Base-by-base conservation (phyloP, 352 stramenopile genomes). In the Phytophthora hibernalis region DNA sequence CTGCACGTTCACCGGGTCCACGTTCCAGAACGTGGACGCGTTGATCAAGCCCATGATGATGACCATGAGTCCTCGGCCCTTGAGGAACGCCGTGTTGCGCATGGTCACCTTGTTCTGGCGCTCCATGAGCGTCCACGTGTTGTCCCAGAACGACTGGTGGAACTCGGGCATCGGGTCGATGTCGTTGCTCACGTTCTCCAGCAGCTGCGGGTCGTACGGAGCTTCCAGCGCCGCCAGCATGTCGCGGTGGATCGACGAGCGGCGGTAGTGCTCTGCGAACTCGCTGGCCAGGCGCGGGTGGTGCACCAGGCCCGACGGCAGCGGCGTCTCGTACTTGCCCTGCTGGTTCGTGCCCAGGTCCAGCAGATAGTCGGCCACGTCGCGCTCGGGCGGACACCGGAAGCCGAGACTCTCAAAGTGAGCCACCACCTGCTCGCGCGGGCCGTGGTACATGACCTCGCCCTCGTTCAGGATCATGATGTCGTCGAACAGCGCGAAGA, bases 341-440 rank as follows among this genome's bases (percentile, higher is more conserved):
- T 83, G 77, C 54, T 83, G 49, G 61, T 72, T 70, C 12, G 75
- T 83, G 6, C 75, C 72, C 24, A 86, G 52, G 30, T 83, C 76
- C 38, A 79, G 42, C 15, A 79, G 44, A 42, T 77, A 74, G 54
- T 79, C 72, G 5, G 72, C 68, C 5, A 64, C 54, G 50, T 73
- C 68, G 21, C 52, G 62, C 40, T 63, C 45, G n/a, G 58, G 58
- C 16, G 77, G 77, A 60, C 68, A 77, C 11, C 53, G 18, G 33
- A 83, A 85, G 0, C 84, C 87, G 12, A 93, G 48, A n/a, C 47
- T 64, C 24, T 79, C 68, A 65, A 97, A 97, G 61, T 96, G 93
- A 26, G 74, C 60, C 30, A 85, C 57, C 2, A 61, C 76, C 68
- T 70, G 37, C 82, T 88, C 49, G 82, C 72, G 54, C 12, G 53